phyloP scores from a whole-genome alignment of 352 stramenopile species.

The Phytophthora cajani region DNA sequence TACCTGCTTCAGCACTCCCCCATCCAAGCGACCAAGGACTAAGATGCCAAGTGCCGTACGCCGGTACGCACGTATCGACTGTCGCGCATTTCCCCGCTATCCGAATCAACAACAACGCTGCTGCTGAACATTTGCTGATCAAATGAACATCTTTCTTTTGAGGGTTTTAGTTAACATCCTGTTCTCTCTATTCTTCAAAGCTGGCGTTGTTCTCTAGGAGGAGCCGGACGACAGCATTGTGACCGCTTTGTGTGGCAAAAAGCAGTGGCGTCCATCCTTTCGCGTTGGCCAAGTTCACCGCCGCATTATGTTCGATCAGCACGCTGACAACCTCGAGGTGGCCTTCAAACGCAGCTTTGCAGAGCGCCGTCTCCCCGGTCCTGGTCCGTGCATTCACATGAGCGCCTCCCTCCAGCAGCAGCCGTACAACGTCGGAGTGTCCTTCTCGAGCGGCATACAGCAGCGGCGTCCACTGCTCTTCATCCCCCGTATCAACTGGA shows the following conservation, averaged over 20 bases:
- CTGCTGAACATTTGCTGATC: background rate
- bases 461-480: conserved; percentile 1
- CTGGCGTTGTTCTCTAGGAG: conserved; percentile 5
- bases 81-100: background rate
- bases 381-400: background rate
- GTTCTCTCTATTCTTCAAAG: conserved; percentile 8
- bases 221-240: background rate
- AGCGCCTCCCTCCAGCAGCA: background rate
- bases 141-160: conserved; percentile 1
- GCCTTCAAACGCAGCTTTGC: conserved; percentile 7
- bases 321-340: background rate
- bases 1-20: conserved; percentile 34
- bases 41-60: background rate
- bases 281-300: conserved; percentile 1
- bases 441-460: conserved; percentile 1
- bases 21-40: conserved; percentile 15
- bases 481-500: background rate
- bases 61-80: background rate
- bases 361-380: background rate
- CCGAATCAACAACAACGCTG: background rate
- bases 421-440: background rate
- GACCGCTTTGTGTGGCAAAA: background rate
- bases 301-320: background rate
- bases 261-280: background rate
- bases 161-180: background rate